phyloP scores from a whole-genome alignment of 768 basidiomycete genomes.

The Ramaria rubella region DNA sequence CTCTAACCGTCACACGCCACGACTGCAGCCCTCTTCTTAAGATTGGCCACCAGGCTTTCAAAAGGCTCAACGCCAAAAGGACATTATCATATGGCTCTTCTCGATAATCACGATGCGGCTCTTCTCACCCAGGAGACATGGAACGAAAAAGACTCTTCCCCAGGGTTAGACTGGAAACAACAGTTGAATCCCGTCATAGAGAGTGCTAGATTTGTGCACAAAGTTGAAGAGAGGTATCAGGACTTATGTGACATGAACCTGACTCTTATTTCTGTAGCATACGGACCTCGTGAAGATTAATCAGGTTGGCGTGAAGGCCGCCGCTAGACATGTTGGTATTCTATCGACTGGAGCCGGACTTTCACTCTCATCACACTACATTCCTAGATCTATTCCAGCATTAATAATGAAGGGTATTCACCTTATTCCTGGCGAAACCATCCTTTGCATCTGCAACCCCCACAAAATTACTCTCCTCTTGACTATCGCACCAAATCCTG shows the following conservation, averaged over 20 bases:
- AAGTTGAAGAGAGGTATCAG: slow-evolving; percentile 34
- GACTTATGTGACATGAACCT: background rate
- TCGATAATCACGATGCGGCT: background rate
- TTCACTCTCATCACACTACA: background rate
- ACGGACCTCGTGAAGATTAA: slow-evolving; percentile 56
- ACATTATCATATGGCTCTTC: background rate
- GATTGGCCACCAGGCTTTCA: no score
- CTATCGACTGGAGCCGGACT: slow-evolving; percentile 18
- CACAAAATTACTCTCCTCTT: slow-evolving; percentile 50
- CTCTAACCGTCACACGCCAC: no score
- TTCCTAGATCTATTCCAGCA: slow-evolving; percentile 51
- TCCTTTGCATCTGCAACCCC: slow-evolving; percentile 65
- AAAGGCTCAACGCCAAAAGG: no score
- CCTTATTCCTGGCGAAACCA: slow-evolving; percentile 80
- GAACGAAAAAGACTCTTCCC: background rate
- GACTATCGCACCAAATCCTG: slow-evolving; percentile 50
- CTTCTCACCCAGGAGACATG: background rate
- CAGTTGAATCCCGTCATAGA: slow-evolving; percentile 55
- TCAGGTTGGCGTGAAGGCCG: slow-evolving; percentile 51
- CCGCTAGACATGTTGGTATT: slow-evolving; percentile 54
- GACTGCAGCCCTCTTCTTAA: no score
- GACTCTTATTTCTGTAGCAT: slow-evolving; percentile 32
- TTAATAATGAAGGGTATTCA: slow-evolving; percentile 59
- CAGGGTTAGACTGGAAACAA: background rate
- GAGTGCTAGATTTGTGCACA: slow-evolving; percentile 50